These are phyloP conservation scores for Serendipita sp. DNA, from an alignment of 768 basidiomycete species.

Conservation along the genomic window DNA sequence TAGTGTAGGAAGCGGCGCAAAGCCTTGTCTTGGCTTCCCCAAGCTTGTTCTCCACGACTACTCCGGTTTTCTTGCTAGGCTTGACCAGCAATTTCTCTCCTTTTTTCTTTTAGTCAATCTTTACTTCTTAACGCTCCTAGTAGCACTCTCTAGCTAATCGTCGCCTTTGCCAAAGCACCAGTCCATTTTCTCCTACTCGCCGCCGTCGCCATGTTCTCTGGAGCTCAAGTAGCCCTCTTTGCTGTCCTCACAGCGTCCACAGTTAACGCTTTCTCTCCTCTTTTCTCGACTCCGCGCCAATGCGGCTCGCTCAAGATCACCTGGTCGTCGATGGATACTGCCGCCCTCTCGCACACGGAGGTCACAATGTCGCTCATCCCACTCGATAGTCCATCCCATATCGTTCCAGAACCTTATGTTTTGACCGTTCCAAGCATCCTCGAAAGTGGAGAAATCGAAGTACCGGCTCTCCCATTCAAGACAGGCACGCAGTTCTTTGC, in stretches of 20 bases:
- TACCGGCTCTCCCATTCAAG: background rate
- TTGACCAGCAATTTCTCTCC: background rate
- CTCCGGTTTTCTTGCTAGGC: background rate
- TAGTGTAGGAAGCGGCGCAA: too few relatives aligned
- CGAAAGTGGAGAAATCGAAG: background rate
- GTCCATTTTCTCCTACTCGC: background rate
- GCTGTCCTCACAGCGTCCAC: background rate
- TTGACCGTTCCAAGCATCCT: background rate
- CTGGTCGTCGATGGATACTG: background rate
- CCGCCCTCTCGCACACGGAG: background rate
- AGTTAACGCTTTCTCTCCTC: background rate
- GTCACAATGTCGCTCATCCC: background rate
- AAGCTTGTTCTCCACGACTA: background rate
- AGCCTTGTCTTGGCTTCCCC: background rate
- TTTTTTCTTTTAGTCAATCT: background rate
- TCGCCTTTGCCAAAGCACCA: background rate
- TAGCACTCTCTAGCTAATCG: background rate
- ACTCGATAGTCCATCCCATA: background rate
- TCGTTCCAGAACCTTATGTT: background rate
- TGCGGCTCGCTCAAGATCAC: constrained; percentile 1
- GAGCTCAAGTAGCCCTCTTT: background rate
- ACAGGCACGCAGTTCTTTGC: constrained; percentile 2
- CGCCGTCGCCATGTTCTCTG: background rate
- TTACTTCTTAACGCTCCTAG: constrained; percentile 1
- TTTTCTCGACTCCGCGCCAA: background rate